A percentile compares a stretch with the other conserved stretches of the same genome.
These are phyloP conservation scores for Hypoxylon fuscum DNA, from an alignment of 495 filamentous ascomycete species.

Conservation along the genomic window DNA sequence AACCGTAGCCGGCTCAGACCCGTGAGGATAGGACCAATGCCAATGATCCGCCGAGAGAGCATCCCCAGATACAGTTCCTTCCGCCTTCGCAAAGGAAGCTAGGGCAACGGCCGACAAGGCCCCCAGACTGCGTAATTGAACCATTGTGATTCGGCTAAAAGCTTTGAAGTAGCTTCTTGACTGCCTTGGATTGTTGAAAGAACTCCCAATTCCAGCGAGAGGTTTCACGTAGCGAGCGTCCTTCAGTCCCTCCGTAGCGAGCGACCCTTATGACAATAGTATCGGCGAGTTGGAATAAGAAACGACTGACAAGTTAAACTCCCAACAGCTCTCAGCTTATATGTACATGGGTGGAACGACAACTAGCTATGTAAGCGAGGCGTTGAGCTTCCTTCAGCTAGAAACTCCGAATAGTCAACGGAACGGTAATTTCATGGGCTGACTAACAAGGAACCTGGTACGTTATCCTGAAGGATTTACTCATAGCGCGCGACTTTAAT, in stretches of 20 bases:
- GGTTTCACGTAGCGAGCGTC: conserved; percentile 32
- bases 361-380: conserved; percentile 20
- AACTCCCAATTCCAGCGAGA: conserved; percentile 8
- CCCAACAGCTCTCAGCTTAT: conserved; percentile 19
- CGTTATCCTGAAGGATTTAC: conserved; percentile 21
- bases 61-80: not conserved
- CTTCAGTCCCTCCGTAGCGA: conserved; percentile 34
- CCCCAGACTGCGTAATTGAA: conserved; percentile 26
- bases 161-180: conserved; percentile 1
- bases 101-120: conserved; percentile 32
- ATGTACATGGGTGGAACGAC: conserved; percentile 17
- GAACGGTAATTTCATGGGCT: conserved; percentile 14
- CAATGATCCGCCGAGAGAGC: conserved; percentile 20
- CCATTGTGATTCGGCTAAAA: conserved; percentile 28
- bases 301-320: conserved; percentile 15
- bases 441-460: conserved; percentile 18
- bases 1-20: conserved; percentile 20
- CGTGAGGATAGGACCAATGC: conserved; percentile 9
- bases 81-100: conserved; percentile 14
- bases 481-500: conserved; percentile 19
- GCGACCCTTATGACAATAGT: conserved; percentile 28
- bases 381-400: conserved; percentile 17
- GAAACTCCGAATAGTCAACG: conserved; percentile 30
- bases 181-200: not conserved
- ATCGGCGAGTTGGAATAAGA: conserved; percentile 4